Evolutionary conservation across 139 green algal species (phyloP).

Genomic region (Ettlia oleoabundans): DNA sequence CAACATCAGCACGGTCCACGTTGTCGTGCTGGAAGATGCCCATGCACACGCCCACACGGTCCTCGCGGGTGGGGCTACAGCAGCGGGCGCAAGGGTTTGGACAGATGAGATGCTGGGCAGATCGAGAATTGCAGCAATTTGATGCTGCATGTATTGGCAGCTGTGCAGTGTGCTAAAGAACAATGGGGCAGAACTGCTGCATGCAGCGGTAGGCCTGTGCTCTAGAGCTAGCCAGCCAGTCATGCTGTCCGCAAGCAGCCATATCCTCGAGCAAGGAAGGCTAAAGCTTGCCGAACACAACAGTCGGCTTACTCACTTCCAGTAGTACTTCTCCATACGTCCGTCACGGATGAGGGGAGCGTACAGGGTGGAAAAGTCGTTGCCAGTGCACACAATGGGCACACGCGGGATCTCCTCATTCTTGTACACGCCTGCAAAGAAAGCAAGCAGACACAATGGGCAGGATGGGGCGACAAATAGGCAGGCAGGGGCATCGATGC

Average conservation of each 20-base stretch:
- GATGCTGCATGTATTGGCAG: no score
- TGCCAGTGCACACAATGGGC: slow-evolving; percentile 96
- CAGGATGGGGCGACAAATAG: background rate
- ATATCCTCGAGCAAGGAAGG: no score
- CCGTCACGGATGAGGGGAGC: slow-evolving; percentile 98
- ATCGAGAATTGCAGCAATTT: no score
- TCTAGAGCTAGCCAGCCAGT: background rate
- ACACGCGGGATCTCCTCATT: slow-evolving; percentile 94
- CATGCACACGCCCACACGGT: slow-evolving; percentile 95
- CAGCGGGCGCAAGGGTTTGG: no score
- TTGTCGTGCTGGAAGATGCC: slow-evolving; percentile 95
- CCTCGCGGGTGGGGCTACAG: slow-evolving; percentile 83
- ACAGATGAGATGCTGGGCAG: background rate
- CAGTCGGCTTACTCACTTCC: background rate
- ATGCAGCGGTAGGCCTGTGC: background rate
- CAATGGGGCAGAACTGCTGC: no score
- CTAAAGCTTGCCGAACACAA: no score
- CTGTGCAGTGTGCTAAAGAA: no score
- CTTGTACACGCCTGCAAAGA: slow-evolving; percentile 90
- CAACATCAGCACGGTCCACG: slow-evolving; percentile 65
- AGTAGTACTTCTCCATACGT: slow-evolving; percentile 96
- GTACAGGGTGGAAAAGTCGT: slow-evolving; percentile 99
- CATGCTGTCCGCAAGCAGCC: no score
- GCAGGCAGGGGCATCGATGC: background rate
- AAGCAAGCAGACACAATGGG: no score